Evolutionary conservation across 1,284 basidiomycete species (phyloP).

Genomic region (Cutaneotrichosporon spelunceum): DNA sequence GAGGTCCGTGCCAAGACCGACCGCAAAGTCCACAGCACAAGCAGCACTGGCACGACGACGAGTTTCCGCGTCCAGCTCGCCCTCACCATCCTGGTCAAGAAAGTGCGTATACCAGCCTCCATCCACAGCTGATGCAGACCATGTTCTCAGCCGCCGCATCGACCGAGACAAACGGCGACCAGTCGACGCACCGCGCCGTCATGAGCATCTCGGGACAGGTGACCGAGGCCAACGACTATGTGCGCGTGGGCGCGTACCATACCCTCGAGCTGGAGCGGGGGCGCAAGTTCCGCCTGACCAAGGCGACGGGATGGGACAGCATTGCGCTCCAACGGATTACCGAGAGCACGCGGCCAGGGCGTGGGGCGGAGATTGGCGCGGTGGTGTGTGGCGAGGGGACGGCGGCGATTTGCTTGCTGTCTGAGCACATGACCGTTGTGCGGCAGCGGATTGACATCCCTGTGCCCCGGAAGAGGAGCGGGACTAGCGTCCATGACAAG

Average conservation of each 20-base stretch:
- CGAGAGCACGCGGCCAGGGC: slow-evolving; percentile 85
- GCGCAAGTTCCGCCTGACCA: slow-evolving; percentile 71
- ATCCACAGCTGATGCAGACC: slow-evolving; percentile 33
- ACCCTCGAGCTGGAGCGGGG: slow-evolving; percentile 82
- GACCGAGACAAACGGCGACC: slow-evolving; percentile 52
- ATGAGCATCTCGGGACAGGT: slow-evolving; percentile 88
- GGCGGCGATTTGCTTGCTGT: slow-evolving; percentile 89
- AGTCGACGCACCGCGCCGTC: slow-evolving; percentile 56
- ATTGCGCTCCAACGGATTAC: slow-evolving; percentile 76
- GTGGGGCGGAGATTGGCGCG: slow-evolving; percentile 93
- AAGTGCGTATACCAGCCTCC: slow-evolving; percentile 40
- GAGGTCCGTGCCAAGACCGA: slow-evolving; percentile 83
- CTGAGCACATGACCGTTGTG: slow-evolving; percentile 94
- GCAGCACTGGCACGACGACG: slow-evolving; percentile 87
- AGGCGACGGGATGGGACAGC: slow-evolving; percentile 83
- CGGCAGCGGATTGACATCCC: slow-evolving; percentile 85
- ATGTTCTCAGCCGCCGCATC: slow-evolving; percentile 66
- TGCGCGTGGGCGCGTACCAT: slow-evolving; percentile 91
- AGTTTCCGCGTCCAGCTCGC: slow-evolving; percentile 82
- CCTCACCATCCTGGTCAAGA: slow-evolving; percentile 76
- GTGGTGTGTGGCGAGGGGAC: slow-evolving; percentile 93
- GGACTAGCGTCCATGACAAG: slow-evolving; percentile 80
- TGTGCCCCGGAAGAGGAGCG: slow-evolving; percentile 86
- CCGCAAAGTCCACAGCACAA: slow-evolving; percentile 68
- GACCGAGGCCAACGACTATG: slow-evolving; percentile 83